Evolutionary conservation across 73 alveolate species (phyloP), one percentile per base, ranked within the genome.

Genomic region (Paraurostyla sp.): DNA sequence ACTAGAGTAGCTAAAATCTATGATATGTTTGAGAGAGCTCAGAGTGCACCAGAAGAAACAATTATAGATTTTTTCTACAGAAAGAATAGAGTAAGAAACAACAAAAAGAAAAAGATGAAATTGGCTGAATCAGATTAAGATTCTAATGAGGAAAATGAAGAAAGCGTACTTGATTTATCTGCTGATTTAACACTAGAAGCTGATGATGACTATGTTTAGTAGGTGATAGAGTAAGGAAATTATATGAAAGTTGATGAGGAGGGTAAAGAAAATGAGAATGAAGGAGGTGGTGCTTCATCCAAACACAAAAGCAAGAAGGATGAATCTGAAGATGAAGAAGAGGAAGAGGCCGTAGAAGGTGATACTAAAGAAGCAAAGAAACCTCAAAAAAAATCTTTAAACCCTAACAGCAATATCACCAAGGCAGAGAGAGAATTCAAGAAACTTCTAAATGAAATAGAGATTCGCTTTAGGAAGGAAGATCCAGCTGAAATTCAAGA

Each of bases 21-120:
- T 78, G 89, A 78, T 54, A 42, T 83, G 85, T 83, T 83, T 63
- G 92, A 83, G 45, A 83, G 92, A 49, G 29, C 69, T 38, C 20
- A 83, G 56, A 4, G 50, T 32, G 4, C 76, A 27, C 13, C 45
- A 20, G 92, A 83, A 23, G 76, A 56, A 18, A 54, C 71, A 29
- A 29, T 63, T 0, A 48, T 83, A 0, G 92, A 83, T 23, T 51
- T 2, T 45, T 78, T 78, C 29, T 78, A 35, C 9, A 42, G 49
- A 20, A 78, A 43, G 35, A 51, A 63, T 51, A 78, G 29, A 29
- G 0, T 9, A 32, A 3, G 38, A 9, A 2, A 7, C 11, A 46
- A 75, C 15, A 20, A 48, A 43, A 73, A 36, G 15, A 38, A 38
- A 38, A 22, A 65, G 15, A 38, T 15, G 6, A 40, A 11, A 11